These are phyloP conservation scores for Blastobotrys muscicola DNA, from an alignment of 805 yeast genomes.

Conservation along the genomic window DNA sequence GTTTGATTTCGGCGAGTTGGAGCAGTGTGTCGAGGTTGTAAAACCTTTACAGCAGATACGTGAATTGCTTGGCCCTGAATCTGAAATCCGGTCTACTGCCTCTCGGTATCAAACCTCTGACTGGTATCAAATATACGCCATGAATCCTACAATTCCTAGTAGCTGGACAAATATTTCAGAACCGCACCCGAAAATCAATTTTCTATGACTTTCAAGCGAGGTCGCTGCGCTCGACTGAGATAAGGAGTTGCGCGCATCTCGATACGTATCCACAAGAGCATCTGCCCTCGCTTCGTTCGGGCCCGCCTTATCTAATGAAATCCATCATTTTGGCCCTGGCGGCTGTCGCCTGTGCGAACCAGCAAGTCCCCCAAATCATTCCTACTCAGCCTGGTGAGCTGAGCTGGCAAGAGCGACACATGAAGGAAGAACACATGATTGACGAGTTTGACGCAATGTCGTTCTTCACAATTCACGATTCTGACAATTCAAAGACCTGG, in stretches of 20 bases:
- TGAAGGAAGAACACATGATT: constrained; percentile 78
- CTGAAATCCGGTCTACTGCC: too few species aligned
- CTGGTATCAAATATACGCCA: too few species aligned
- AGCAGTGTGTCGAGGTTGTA: too few species aligned
- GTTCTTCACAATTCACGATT: constrained; percentile 76
- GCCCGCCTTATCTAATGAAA: background rate
- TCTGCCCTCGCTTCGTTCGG: too few species aligned
- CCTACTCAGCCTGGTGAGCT: constrained; percentile 5
- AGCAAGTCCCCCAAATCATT: constrained; percentile 1
- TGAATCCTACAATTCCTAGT: too few species aligned
- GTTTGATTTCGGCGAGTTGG: too few species aligned
- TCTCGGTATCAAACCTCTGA: too few species aligned
- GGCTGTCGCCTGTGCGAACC: background rate
- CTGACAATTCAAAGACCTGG: constrained; percentile 41
- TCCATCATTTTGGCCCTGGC: background rate
- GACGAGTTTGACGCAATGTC: constrained; percentile 64
- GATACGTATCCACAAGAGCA: background rate
- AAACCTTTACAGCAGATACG: too few species aligned
- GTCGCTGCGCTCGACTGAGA: background rate
- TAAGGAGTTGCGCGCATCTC: background rate
- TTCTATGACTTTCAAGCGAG: background rate
- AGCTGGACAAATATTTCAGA: too few species aligned
- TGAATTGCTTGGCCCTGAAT: too few species aligned
- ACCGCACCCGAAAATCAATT: background rate
- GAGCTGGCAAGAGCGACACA: constrained; percentile 47